phyloP scores from a whole-genome alignment of 2,329 filamentous ascomycete genomes.

The Fusarium mundagurra region DNA sequence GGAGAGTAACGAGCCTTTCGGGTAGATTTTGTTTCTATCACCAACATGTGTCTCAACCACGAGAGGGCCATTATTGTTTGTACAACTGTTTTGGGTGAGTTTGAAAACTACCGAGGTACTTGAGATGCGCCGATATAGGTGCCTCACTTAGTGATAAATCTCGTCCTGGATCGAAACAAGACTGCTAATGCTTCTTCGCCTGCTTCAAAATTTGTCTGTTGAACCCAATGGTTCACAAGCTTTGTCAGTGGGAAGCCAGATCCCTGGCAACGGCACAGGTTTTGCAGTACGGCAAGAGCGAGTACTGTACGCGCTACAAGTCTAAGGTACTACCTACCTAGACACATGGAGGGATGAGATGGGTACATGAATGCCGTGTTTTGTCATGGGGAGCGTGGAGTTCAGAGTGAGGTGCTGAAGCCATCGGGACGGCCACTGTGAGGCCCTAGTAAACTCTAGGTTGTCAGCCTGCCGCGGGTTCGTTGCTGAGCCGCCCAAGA shows the following conservation, averaged over 20 bases:
- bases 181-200: not conserved
- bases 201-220: slow-evolving; percentile 8
- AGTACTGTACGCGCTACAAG: not conserved
- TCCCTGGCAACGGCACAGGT: slow-evolving; percentile 7
- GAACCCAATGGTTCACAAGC: not conserved
- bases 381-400: not conserved
- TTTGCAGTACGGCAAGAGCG: not conserved
- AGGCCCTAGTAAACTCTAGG: slow-evolving; percentile 5
- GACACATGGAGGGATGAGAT: not conserved
- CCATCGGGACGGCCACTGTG: not conserved
- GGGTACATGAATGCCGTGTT: not conserved
- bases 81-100: not conserved
- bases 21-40: slow-evolving; percentile 12
- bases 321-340: not conserved
- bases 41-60: not conserved
- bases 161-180: not conserved
- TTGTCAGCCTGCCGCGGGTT: not conserved
- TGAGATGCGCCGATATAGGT: not conserved
- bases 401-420: not conserved
- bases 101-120: not conserved
- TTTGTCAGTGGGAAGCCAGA: not conserved
- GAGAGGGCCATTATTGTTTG: not conserved
- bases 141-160: not conserved
- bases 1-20: slow-evolving; percentile 29
- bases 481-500: slow-evolving; percentile 4